Conservation (phyloP, 2,329 filamentous ascomycete species). For the Emergomyces pasteurianus region DNA sequence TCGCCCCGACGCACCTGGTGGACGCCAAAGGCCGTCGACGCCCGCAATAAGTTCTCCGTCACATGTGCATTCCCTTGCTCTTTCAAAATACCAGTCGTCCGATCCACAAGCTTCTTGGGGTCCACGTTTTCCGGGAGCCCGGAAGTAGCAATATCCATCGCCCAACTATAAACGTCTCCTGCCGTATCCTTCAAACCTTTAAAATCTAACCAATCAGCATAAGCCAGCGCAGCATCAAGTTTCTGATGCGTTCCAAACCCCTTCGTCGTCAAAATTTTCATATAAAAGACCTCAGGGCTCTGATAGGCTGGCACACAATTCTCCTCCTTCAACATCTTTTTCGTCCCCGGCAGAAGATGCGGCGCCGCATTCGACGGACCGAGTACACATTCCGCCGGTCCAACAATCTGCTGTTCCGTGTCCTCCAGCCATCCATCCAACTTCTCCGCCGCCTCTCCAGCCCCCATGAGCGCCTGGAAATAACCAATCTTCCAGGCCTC, state of each 20-base stretch:
- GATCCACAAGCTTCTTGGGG: conserved; percentile 43
- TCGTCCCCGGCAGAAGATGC: conserved; percentile 43
- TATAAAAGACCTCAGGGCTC: conserved; percentile 64
- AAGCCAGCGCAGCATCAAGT: conserved; percentile 68
- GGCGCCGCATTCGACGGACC: conserved; percentile 77
- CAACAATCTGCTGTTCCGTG: conserved; percentile 52
- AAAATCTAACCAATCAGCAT: conserved; percentile 74
- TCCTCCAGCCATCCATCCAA: conserved; percentile 70
- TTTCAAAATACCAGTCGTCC: conserved; percentile 51
- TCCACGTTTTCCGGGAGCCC: conserved; percentile 34
- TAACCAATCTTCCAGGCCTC: conserved; percentile 82
- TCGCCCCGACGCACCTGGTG: conserved; percentile 62
- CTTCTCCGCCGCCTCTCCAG: conserved; percentile 65
- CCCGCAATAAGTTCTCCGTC: conserved; percentile 61
- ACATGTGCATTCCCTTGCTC: conserved; percentile 42
- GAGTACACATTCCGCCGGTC: conserved; percentile 60
- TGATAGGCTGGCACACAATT: conserved; percentile 60
- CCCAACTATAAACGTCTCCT: conserved; percentile 61
- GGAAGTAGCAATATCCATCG: conserved; percentile 58
- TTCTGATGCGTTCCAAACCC: conserved; percentile 71
- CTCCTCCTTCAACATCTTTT: conserved; percentile 55
- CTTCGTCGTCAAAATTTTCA: conserved; percentile 65
- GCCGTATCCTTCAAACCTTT: conserved; percentile 56
- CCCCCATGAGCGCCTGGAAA: conserved; percentile 67
- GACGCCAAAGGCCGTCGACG: conserved; percentile 65